Evolutionary conservation across 2,329 filamentous ascomycete species (phyloP).

Genomic region (Incumbomyces delicatus): DNA sequence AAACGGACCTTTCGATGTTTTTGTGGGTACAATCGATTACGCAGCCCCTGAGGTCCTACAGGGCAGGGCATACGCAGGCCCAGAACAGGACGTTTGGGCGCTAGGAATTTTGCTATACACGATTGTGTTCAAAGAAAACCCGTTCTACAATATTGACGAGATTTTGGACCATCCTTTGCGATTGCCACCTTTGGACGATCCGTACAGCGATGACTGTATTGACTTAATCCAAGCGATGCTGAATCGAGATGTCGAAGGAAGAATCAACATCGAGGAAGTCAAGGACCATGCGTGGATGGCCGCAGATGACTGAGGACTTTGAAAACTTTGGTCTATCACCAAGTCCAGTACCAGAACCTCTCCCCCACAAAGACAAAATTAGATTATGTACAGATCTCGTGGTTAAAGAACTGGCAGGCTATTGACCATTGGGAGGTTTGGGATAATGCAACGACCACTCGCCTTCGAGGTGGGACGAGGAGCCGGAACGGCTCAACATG

Average conservation of each 20-base stretch:
- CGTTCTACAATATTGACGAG: conserved; percentile 87
- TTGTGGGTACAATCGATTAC: conserved; percentile 99
- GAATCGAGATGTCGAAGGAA: conserved; percentile 71
- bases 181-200: conserved; percentile 57
- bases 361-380: no score
- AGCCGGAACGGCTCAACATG: no score
- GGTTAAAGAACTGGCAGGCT: no score
- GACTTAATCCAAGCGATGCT: conserved; percentile 88
- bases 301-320: conserved; percentile 11
- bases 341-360: no score
- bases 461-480: no score
- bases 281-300: conserved; percentile 73
- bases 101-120: conserved; percentile 95
- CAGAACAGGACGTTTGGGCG: conserved; percentile 97
- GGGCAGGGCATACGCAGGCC: conserved; percentile 82
- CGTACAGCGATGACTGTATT: conserved; percentile 71
- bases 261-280: conserved; percentile 80
- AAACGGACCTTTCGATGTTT: conserved; percentile 95
- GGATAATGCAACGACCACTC: no score
- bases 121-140: conserved; percentile 98
- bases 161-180: conserved; percentile 95
- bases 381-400: no score
- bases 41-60: conserved; percentile 95
- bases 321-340: no score
- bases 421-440: no score